phyloP scores from a whole-genome alignment of 2,329 filamentous ascomycete genomes.

The Balansia obtecta region DNA sequence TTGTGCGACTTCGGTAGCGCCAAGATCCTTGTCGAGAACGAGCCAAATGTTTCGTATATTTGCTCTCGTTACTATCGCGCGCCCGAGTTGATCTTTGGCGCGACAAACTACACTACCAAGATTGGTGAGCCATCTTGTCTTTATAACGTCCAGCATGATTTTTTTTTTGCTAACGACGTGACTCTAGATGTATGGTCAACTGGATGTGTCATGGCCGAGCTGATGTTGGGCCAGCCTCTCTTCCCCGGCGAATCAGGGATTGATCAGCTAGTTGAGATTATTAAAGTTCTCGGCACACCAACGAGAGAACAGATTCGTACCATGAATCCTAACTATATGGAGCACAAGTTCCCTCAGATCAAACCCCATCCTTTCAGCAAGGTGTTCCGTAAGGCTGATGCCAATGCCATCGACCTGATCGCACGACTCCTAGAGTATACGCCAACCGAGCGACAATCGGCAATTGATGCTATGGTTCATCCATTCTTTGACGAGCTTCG shows the following conservation, averaged over 20 bases:
- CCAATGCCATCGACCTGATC: slow-evolving; percentile 88
- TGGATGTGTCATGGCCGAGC: slow-evolving; percentile 96
- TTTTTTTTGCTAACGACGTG: slow-evolving; percentile 17
- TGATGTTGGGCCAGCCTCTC: slow-evolving; percentile 95
- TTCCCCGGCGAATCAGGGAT: slow-evolving; percentile 98
- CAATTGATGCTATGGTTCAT: slow-evolving; percentile 94
- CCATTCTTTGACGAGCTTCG: slow-evolving; percentile 97
- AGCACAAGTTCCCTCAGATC: slow-evolving; percentile 99
- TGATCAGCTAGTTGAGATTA: slow-evolving; percentile 96
- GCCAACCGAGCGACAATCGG: slow-evolving; percentile 84
- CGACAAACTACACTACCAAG: slow-evolving; percentile 99
- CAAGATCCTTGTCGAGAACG: slow-evolving; percentile 96
- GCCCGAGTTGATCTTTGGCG: slow-evolving; percentile 94
- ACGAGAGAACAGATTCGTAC: slow-evolving; percentile 97
- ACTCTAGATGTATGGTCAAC: slow-evolving; percentile 94
- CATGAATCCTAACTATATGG: slow-evolving; percentile 99
- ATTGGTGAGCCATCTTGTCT: slow-evolving; percentile 59
- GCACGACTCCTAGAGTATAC: slow-evolving; percentile 92
- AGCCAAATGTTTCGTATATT: slow-evolving; percentile 99
- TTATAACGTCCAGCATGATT: slow-evolving; percentile 5
- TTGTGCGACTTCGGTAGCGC: slow-evolving; percentile 98
- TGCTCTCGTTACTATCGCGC: slow-evolving; percentile 98
- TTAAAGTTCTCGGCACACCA: slow-evolving; percentile 94
- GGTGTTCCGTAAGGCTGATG: slow-evolving; percentile 94
- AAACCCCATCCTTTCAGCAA: slow-evolving; percentile 99